Conservation (phyloP, 192 early-diverging fungal species). For the Paraglomus brasilianum region DNA sequence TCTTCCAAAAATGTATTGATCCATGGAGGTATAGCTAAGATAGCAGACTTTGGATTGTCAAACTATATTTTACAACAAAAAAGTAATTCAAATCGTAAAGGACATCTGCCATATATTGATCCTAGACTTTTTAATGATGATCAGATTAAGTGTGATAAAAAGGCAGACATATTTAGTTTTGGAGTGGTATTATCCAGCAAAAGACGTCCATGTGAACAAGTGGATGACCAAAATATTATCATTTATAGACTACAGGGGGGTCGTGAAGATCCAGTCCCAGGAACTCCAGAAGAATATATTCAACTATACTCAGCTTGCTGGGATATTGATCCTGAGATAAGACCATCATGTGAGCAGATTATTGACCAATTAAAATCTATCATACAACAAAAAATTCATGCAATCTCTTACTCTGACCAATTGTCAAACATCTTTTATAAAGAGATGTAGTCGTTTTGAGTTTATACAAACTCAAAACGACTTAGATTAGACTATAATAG, state of each 20-base stretch:
- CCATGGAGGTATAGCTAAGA: constrained; percentile 11
- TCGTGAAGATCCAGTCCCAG: constrained; percentile 35
- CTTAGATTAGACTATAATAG: no score
- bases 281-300: constrained; percentile 40
- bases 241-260: constrained; percentile 33
- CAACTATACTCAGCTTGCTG: constrained; percentile 43
- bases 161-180: constrained; percentile 28
- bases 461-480: no score
- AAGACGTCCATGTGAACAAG: constrained; percentile 21
- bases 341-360: constrained; percentile 26
- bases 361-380: neutral
- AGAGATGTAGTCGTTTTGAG: no score
- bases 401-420: no score
- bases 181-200: no score
- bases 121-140: constrained; percentile 11
- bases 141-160: constrained; percentile 1
- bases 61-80: neutral
- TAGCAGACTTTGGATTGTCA: constrained; percentile 18
- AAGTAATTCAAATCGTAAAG: neutral
- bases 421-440: no score
- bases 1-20: constrained; percentile 23
- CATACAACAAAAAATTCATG: no score
- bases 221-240: constrained; percentile 14
- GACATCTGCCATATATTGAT: constrained; percentile 6
- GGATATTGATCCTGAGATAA: constrained; percentile 38